Conservation (phyloP, 2,329 filamentous ascomycete species). For the Aureobasidium sp. region DNA sequence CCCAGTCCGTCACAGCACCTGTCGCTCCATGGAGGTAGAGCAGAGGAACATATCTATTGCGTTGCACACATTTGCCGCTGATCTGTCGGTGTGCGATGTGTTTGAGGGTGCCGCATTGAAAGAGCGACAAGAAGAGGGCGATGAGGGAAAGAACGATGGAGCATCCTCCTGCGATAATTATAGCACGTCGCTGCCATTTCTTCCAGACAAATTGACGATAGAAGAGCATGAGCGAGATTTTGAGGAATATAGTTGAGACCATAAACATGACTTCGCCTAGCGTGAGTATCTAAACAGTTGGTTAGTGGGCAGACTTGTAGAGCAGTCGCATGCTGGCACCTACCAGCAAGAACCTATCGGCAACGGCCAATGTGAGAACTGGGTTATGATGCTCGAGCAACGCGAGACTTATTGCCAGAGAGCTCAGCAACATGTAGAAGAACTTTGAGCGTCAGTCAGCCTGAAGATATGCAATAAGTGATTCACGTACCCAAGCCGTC, state of each 20-base stretch:
- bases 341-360: slow-evolving; percentile 1
- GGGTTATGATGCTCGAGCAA: background rate
- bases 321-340: background rate
- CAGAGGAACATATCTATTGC: slow-evolving; percentile 22
- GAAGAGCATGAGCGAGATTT: slow-evolving; percentile 40
- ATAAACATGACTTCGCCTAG: slow-evolving; percentile 28
- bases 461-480: background rate
- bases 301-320: background rate
- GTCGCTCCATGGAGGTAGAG: slow-evolving; percentile 25
- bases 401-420: background rate
- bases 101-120: slow-evolving; percentile 28
- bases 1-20: slow-evolving; percentile 32
- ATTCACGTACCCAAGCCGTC: background rate
- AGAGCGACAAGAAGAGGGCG: slow-evolving; percentile 28
- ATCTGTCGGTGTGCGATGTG: slow-evolving; percentile 20
- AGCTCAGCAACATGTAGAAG: slow-evolving; percentile 1
- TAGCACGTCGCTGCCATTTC: slow-evolving; percentile 31
- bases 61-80: slow-evolving; percentile 18
- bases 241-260: slow-evolving; percentile 35
- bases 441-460: background rate
- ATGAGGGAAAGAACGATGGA: slow-evolving; percentile 30
- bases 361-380: background rate
- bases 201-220: slow-evolving; percentile 37
- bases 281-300: background rate
- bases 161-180: slow-evolving; percentile 22